Evolutionary conservation across 1,284 basidiomycete genomes (phyloP).

Genomic region (Cryptococcus sp.): DNA sequence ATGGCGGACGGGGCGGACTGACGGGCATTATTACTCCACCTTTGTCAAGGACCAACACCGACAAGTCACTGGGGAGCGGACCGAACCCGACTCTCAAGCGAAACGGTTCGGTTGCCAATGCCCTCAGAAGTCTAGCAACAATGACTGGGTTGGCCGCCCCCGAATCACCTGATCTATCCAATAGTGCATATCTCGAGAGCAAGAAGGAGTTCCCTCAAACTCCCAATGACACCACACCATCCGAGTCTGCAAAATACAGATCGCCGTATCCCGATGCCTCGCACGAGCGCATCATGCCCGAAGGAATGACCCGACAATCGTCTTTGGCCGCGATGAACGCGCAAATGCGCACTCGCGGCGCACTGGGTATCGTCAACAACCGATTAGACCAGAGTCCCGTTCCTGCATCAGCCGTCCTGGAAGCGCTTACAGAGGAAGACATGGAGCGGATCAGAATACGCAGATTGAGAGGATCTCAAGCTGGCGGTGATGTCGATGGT

Average conservation of each 20-base stretch:
- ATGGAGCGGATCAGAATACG: slow-evolving; percentile 79
- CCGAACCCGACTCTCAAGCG: slow-evolving; percentile 59
- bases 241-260: slow-evolving; percentile 24
- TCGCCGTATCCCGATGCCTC: slow-evolving; percentile 46
- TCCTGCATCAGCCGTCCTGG: slow-evolving; percentile 72
- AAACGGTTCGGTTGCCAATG: slow-evolving; percentile 80
- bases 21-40: slow-evolving; percentile 8
- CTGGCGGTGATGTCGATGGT: slow-evolving; percentile 47
- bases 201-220: slow-evolving; percentile 47
- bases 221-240: slow-evolving; percentile 2
- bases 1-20: slow-evolving; percentile 2
- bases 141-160: slow-evolving; percentile 43
- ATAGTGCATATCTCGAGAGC: slow-evolving; percentile 16
- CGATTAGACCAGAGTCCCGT: slow-evolving; percentile 24
- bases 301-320: slow-evolving; percentile 1
- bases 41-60: slow-evolving; percentile 22
- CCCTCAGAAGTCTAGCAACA: slow-evolving; percentile 71
- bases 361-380: slow-evolving; percentile 9
- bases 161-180: slow-evolving; percentile 27
- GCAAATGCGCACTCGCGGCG: slow-evolving; percentile 11
- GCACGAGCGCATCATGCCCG: slow-evolving; percentile 39
- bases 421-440: slow-evolving; percentile 84
- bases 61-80: slow-evolving; percentile 13
- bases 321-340: slow-evolving; percentile 15
- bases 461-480: slow-evolving; percentile 56